Evolutionary conservation across 2,329 filamentous ascomycete species (phyloP).

Genomic region (Calonectria montana): DNA sequence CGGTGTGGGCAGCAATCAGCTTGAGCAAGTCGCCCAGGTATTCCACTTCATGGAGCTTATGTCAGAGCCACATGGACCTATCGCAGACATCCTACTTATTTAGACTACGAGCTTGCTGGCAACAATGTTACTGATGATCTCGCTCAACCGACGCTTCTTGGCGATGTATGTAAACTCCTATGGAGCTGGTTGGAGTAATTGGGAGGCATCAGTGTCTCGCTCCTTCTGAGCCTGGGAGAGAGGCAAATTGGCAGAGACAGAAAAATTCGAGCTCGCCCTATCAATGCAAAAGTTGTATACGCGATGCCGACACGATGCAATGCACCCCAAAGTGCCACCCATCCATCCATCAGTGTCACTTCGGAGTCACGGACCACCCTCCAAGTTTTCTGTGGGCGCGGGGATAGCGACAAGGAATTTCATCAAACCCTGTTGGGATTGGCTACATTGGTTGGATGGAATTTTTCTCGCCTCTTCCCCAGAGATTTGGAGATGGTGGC

Average conservation of each 20-base stretch:
- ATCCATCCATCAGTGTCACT: not conserved
- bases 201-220: slow-evolving; percentile 63
- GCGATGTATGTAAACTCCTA: slow-evolving; percentile 61
- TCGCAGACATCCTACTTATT: slow-evolving; percentile 82
- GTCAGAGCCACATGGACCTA: slow-evolving; percentile 72
- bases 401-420: slow-evolving; percentile 4
- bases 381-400: slow-evolving; percentile 16
- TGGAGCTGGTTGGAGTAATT: slow-evolving; percentile 45
- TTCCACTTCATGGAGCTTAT: slow-evolving; percentile 37
- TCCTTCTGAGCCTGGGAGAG: slow-evolving; percentile 60
- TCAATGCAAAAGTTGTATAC: not conserved
- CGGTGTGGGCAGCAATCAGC: slow-evolving; percentile 37
- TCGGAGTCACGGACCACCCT: slow-evolving; percentile 12
- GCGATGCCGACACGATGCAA: not conserved
- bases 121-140: slow-evolving; percentile 77
- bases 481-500: not conserved
- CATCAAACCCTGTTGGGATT: slow-evolving; percentile 13
- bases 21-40: slow-evolving; percentile 40
- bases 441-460: slow-evolving; percentile 4
- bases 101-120: slow-evolving; percentile 78
- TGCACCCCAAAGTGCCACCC: not conserved
- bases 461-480: slow-evolving; percentile 1
- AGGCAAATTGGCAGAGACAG: slow-evolving; percentile 6
- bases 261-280: not conserved
- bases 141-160: slow-evolving; percentile 67